A percentile compares a stretch with the other conserved stretches of the same genome.
Evolutionary conservation across 192 early-diverging fungal species (phyloP).

Genomic region (Coemansia reversa): DNA sequence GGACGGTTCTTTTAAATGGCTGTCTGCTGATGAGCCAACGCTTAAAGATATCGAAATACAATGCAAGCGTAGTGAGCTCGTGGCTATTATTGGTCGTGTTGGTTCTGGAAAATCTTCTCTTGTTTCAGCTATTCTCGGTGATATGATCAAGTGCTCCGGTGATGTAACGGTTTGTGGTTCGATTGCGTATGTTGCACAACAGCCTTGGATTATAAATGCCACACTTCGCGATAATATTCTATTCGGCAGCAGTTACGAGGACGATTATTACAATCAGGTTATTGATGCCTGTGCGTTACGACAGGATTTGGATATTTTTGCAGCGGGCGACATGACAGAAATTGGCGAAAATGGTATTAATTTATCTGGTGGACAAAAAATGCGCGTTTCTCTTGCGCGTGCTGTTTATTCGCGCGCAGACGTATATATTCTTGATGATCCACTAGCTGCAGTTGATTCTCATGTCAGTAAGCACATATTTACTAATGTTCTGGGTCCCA

Average conservation of each 20-base stretch:
- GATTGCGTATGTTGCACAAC: constrained; percentile 60
- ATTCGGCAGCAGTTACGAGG: constrained; percentile 59
- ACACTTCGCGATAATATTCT: constrained; percentile 65
- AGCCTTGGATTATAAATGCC: constrained; percentile 65
- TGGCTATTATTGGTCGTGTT: constrained; percentile 60
- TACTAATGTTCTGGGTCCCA: constrained; percentile 48
- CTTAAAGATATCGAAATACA: constrained; percentile 39
- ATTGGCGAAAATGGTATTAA: constrained; percentile 65
- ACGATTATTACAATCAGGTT: constrained; percentile 54
- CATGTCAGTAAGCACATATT: constrained; percentile 61
- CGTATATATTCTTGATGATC: constrained; percentile 67
- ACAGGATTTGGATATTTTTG: constrained; percentile 57
- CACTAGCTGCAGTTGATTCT: constrained; percentile 65
- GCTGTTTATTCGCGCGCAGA: constrained; percentile 63
- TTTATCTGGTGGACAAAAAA: constrained; percentile 62
- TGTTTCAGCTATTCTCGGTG: constrained; percentile 59
- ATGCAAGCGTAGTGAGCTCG: constrained; percentile 49
- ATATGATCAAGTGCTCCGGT: constrained; percentile 49
- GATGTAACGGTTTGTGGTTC: constrained; percentile 25
- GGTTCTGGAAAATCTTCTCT: constrained; percentile 65
- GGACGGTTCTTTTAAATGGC: constrained; percentile 56
- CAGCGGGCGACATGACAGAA: constrained; percentile 54
- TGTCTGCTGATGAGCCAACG: constrained; percentile 23
- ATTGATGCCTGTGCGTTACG: constrained; percentile 57
- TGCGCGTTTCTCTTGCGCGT: constrained; percentile 63